A percentile compares a stretch with the other conserved stretches of the same genome.
phyloP scores from a whole-genome alignment of 176 grass and related monocot genomes.

The Oryza longistaminata region DNA sequence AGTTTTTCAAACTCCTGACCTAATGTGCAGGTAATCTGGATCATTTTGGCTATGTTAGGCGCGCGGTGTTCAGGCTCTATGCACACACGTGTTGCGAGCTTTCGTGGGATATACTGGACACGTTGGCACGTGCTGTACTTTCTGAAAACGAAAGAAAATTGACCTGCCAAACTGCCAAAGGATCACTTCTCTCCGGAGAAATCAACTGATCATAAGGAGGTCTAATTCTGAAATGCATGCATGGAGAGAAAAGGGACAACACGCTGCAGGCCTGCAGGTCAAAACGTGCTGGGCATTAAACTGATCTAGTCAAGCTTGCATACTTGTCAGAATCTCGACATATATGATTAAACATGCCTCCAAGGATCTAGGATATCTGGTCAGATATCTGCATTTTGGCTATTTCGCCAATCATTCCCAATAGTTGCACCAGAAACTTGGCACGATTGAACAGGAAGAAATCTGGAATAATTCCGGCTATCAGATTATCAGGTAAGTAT shows the following conservation, averaged over 20 bases:
- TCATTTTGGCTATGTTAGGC: slow-evolving; percentile 19
- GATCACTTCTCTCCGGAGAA: neutral
- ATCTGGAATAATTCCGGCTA: neutral
- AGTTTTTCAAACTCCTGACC: neutral
- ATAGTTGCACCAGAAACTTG: neutral
- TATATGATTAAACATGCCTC: neutral
- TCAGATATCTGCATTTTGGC: neutral
- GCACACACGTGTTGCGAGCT: neutral
- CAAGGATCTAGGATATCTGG: neutral
- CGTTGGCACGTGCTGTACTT: neutral
- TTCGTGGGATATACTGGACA: neutral
- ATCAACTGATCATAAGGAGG: slow-evolving; percentile 14
- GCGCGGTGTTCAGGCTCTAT: neutral
- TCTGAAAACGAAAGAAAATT: neutral
- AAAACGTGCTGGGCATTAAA: neutral
- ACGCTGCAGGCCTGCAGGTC: neutral
- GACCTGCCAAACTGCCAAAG: neutral
- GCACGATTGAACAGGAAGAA: neutral
- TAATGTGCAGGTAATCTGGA: slow-evolving; percentile 1
- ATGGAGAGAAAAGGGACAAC: neutral
- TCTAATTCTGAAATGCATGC: neutral
- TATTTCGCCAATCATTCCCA: neutral
- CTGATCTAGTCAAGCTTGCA: neutral
- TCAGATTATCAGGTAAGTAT: neutral
- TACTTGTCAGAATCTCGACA: neutral